These are phyloP conservation scores for Arabidopsis thaliana DNA, from an alignment of 345 rosid species.

Conservation along the genomic window DNA sequence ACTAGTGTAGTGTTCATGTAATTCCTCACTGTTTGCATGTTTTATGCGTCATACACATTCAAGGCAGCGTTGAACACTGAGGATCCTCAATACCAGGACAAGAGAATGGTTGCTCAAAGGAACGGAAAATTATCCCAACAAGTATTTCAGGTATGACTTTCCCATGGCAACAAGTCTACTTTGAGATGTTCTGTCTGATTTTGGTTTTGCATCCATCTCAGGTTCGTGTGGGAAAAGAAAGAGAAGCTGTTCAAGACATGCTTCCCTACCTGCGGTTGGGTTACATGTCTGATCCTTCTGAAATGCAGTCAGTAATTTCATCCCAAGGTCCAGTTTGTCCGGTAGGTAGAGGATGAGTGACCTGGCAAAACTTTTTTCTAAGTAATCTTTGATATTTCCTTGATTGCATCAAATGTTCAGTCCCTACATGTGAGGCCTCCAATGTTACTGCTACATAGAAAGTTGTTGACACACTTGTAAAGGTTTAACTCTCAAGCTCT, in stretches of 20 bases:
- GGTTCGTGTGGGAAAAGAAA: constrained; percentile 88
- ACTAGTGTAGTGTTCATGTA: constrained; percentile 1
- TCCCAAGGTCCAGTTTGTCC: constrained; percentile 96
- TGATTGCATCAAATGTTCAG: constrained; percentile 19
- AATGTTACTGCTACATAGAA: constrained; percentile 4
- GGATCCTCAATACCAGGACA: constrained; percentile 97
- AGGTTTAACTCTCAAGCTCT: constrained; percentile 26
- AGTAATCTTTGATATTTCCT: constrained; percentile 24
- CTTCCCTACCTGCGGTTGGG: constrained; percentile 91
- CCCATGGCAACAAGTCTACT: constrained; percentile 11
- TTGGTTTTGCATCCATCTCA: constrained; percentile 39
- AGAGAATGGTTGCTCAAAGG: constrained; percentile 96
- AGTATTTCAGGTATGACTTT: constrained; percentile 62
- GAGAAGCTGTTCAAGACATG: constrained; percentile 81
- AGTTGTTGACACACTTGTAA: constrained; percentile 14
- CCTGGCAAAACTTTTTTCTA: background rate
- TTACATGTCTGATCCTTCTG: constrained; percentile 87
- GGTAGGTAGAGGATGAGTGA: constrained; percentile 55
- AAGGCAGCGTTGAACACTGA: constrained; percentile 93
- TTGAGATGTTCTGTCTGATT: constrained; percentile 33
- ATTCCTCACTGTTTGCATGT: constrained; percentile 31
- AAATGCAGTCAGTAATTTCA: constrained; percentile 91
- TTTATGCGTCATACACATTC: constrained; percentile 24
- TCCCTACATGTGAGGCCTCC: background rate
- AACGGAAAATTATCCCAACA: constrained; percentile 84